Conservation (phyloP, 345 rosid species). For the Citrus unshiu region DNA sequence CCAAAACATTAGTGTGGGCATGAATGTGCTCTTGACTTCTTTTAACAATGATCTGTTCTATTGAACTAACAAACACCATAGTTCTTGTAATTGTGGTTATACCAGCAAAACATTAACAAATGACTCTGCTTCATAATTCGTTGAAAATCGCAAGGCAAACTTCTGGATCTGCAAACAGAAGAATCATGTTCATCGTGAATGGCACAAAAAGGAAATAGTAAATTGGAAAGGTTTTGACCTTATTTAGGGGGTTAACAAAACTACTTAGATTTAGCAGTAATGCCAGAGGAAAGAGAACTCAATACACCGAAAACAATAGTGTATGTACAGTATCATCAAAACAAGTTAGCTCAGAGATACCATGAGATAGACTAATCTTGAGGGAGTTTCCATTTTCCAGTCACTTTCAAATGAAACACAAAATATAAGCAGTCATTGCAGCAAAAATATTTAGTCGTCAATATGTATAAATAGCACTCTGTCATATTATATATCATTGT, state of each 20-base stretch:
- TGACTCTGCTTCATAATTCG: conserved; percentile 45
- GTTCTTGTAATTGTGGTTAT: conserved; percentile 9
- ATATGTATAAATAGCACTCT: too few relatives aligned
- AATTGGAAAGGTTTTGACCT: background rate
- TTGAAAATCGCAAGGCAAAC: conserved; percentile 66
- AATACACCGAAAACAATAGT: background rate
- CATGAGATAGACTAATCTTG: background rate
- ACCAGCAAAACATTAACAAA: conserved; percentile 64
- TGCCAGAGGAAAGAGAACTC: background rate
- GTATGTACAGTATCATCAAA: background rate
- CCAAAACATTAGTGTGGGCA: background rate
- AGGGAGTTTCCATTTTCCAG: background rate
- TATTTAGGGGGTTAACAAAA: background rate
- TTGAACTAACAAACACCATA: background rate
- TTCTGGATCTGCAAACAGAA: conserved; percentile 68
- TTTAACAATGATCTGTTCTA: background rate
- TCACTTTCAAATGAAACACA: background rate
- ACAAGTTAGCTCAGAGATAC: background rate
- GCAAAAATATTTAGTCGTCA: background rate
- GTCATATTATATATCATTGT: background rate
- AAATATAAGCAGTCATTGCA: background rate
- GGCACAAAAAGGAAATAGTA: background rate
- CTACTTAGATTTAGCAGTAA: background rate
- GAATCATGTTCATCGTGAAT: conserved; percentile 1
- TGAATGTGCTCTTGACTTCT: background rate